Percentiles rank a stretch among this genome's conserved stretches.
These are phyloP conservation scores for Solanum etuberosum DNA, from an alignment of 257 asterid species.

Conservation along the genomic window DNA sequence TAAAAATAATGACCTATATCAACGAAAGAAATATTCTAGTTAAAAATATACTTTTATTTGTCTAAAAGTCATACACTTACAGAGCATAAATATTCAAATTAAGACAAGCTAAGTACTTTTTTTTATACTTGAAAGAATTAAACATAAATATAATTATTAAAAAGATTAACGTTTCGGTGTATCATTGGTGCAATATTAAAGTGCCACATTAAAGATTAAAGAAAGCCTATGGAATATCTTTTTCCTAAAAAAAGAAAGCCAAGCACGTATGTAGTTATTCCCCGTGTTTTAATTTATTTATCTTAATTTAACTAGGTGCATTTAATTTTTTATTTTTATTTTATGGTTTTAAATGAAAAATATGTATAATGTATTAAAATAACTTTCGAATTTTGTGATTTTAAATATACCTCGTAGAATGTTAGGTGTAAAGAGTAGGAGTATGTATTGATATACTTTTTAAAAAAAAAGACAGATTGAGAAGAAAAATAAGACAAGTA, in stretches of 20 bases:
- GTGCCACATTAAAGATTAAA: neutral
- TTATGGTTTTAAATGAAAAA: too few species aligned
- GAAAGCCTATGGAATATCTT: conserved; percentile 2
- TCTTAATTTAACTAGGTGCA: neutral
- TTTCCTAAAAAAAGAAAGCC: neutral
- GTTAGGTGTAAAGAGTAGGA: too few species aligned
- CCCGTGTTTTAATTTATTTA: too few species aligned
- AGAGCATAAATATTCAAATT: neutral
- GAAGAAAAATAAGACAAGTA: too few species aligned
- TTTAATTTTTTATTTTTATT: too few species aligned
- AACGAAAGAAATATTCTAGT: neutral
- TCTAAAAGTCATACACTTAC: neutral
- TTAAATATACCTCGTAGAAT: too few species aligned
- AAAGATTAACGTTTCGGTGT: neutral
- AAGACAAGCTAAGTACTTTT: neutral
- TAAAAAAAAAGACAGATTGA: too few species aligned
- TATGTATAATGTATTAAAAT: too few species aligned
- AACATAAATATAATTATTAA: neutral
- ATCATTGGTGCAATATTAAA: neutral
- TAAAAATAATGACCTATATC: neutral
- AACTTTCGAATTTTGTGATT: too few species aligned
- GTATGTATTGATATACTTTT: too few species aligned
- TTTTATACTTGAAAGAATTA: neutral
- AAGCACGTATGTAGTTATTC: too few species aligned
- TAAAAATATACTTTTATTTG: neutral